Conservation (phyloP, 2,329 filamentous ascomycete genomes). For the Fusarium torulosum region DNA sequence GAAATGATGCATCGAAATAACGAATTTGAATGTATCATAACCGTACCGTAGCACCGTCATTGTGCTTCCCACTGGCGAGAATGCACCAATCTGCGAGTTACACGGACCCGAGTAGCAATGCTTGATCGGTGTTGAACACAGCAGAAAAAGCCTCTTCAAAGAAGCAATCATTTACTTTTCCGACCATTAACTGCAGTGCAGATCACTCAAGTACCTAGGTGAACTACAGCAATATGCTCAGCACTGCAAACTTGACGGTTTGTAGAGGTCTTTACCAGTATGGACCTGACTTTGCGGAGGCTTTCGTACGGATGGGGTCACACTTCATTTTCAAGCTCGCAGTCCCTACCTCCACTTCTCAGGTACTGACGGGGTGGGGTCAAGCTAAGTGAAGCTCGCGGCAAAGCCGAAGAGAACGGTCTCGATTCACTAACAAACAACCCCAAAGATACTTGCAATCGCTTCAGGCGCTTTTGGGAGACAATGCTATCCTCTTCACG, state of each 20-base stretch:
- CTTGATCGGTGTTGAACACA: background rate
- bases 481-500: constrained; percentile 12
- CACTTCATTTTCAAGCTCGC: constrained; percentile 22
- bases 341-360: constrained; percentile 41
- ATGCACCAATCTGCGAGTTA: constrained; percentile 35
- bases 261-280: too few relatives aligned
- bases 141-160: background rate
- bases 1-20: constrained; percentile 34
- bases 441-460: constrained; percentile 26
- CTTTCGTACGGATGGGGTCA: constrained; percentile 6
- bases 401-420: constrained; percentile 49
- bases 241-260: background rate
- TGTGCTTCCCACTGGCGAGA: constrained; percentile 32
- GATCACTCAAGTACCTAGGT: background rate
- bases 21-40: constrained; percentile 23
- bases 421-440: constrained; percentile 41
- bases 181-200: background rate
- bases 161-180: constrained; percentile 1
- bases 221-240: background rate
- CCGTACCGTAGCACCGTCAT: constrained; percentile 31
- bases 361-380: constrained; percentile 45
- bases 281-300: background rate
- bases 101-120: constrained; percentile 17
- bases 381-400: constrained; percentile 41
- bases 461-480: constrained; percentile 29